These are phyloP conservation scores for Capronia epimyces DNA, from an alignment of 2,329 filamentous ascomycete species.

Conservation along the genomic window DNA sequence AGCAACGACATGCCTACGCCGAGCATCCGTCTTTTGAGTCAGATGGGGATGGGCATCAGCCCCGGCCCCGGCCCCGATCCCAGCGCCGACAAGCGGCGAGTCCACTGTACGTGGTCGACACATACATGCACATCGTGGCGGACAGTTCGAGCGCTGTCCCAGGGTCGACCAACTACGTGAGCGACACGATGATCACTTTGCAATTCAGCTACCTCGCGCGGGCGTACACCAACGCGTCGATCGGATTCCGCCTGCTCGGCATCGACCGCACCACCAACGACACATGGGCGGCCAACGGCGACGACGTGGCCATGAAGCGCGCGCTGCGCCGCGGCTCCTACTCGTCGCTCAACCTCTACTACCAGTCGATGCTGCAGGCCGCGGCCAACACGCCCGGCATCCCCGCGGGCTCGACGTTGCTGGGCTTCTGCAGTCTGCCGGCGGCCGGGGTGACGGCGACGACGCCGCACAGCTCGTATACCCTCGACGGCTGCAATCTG, in stretches of 20 bases:
- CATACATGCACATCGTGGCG: conserved; percentile 42
- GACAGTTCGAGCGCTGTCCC: conserved; percentile 26
- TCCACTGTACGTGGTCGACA: conserved; percentile 27
- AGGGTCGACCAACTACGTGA: conserved; percentile 18
- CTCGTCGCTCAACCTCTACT: conserved; percentile 54
- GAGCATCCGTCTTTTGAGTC: neutral
- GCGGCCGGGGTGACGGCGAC: conserved; percentile 38
- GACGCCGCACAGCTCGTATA: conserved; percentile 40
- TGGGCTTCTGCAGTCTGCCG: conserved; percentile 52
- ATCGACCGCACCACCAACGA: conserved; percentile 50
- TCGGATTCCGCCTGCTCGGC: conserved; percentile 48
- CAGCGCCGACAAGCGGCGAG: conserved; percentile 9
- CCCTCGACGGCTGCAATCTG: conserved; percentile 53
- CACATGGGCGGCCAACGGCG: conserved; percentile 48
- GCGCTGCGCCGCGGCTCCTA: conserved; percentile 52
- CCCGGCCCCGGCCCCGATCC: too few species aligned
- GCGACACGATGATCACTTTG: conserved; percentile 15
- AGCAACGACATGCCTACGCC: conserved; percentile 1
- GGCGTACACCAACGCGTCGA: conserved; percentile 42
- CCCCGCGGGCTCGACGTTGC: conserved; percentile 36
- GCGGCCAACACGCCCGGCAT: conserved; percentile 28
- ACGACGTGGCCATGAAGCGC: conserved; percentile 49
- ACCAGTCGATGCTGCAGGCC: conserved; percentile 49
- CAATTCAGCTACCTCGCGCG: conserved; percentile 38
- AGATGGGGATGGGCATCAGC: neutral